phyloP scores from a whole-genome alignment of 176 grass and related monocot genomes.

The Rhipidocladum racemiflorum region DNA sequence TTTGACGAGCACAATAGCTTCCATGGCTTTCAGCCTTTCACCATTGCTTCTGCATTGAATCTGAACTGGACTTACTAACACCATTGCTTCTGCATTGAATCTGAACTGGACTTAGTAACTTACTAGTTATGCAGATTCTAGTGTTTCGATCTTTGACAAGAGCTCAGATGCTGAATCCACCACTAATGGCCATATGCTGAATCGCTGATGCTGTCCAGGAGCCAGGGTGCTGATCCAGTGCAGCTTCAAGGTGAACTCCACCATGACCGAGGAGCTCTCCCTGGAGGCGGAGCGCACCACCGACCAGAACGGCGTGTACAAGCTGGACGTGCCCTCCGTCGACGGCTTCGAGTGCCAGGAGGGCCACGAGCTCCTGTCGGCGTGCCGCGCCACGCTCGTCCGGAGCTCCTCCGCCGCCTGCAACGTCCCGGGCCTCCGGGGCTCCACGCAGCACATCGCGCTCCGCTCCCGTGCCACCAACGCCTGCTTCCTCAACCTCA shows the following conservation, averaged over 20 bases:
- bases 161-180: neutral
- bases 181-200: neutral
- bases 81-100: too few relatives aligned
- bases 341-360: conserved; percentile 83
- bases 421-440: conserved; percentile 62
- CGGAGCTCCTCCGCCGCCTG: conserved; percentile 65
- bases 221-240: conserved; percentile 73
- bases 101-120: too few relatives aligned
- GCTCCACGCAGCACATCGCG: conserved; percentile 78
- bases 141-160: neutral
- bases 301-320: conserved; percentile 86
- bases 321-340: conserved; percentile 76
- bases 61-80: too few relatives aligned
- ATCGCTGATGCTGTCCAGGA: conserved; percentile 36
- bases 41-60: neutral
- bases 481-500: conserved; percentile 92
- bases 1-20: neutral
- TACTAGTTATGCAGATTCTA: neutral
- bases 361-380: conserved; percentile 66
- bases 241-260: conserved; percentile 79
- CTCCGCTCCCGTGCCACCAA: conserved; percentile 53
- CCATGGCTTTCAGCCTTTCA: neutral
- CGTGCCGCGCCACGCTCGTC: conserved; percentile 76
- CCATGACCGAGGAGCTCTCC: conserved; percentile 59
- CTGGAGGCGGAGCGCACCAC: conserved; percentile 86